Base-by-base conservation (phyloP, 345 rosid species). In the Salix caprea region DNA sequence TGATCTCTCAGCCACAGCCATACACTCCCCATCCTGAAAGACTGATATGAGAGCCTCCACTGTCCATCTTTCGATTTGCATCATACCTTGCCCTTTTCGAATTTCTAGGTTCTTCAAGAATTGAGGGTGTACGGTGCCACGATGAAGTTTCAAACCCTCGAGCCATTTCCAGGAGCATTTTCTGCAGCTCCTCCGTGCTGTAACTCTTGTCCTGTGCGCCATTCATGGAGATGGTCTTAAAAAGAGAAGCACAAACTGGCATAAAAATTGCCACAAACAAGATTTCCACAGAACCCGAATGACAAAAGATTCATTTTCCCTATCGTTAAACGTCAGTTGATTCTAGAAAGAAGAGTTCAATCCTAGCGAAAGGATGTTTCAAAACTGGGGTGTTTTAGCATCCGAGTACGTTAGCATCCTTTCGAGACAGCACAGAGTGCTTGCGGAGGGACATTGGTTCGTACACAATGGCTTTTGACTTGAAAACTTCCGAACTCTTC, bases 131-230 rank as follows among this genome's bases (percentile, higher is more conserved):
- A 8, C 72, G 40, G 7, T 76, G 68, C 85, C 77, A 74, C 5
- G 84, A 28, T 0, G 84, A 26, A 44, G 78, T 18, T 9, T 82
- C 78, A n/a, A 85, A 87, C 9, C 77, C 88, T 67, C 79, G 77
- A 0, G 69, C 87, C 86, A 90, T 82, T 42, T 88, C 94, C 67
- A 67, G 46, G 1, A 88, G 69, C 90, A 90, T 88, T 11, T 32
- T 19, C 54, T 86, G 91, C 65, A 90, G 61, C 74, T 87, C 90
- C 75, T 84, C 89, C 79, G 86, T 78, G 68, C 81, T 87, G 74
- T 78, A 85, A 11, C 39, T 71, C 60, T 89, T 86, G 1, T 78
- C 78, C 91, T 87, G 86, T 44, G 18, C 23, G 32, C 16, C 14
- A 13, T 46, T 46, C 50, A 46, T 46, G 50, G 13, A 13, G 18